Conservation (phyloP, 2,329 filamentous ascomycete species). For the Aulographum hederae region DNA sequence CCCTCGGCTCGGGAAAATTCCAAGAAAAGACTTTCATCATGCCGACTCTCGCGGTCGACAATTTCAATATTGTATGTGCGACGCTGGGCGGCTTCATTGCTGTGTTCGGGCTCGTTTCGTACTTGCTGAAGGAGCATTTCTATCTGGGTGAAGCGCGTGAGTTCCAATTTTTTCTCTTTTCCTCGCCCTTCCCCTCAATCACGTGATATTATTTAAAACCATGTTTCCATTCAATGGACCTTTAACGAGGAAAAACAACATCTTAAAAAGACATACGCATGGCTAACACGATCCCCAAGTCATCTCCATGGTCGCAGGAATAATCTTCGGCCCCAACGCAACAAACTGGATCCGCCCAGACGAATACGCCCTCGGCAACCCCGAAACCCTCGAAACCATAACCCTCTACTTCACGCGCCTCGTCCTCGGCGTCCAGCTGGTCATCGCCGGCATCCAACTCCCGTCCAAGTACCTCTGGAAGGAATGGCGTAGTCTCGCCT, state of each 20-base stretch:
- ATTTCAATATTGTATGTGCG: slow-evolving; percentile 74
- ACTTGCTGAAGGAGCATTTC: slow-evolving; percentile 73
- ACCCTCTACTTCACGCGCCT: slow-evolving; percentile 70
- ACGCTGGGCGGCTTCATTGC: slow-evolving; percentile 76
- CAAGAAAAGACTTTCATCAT: too few relatives aligned
- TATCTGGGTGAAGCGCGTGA: slow-evolving; percentile 79
- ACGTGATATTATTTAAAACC: too few relatives aligned
- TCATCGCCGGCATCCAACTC: slow-evolving; percentile 44
- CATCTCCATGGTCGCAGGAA: slow-evolving; percentile 63
- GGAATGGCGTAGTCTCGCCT: slow-evolving; percentile 33
- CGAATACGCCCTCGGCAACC: slow-evolving; percentile 47
- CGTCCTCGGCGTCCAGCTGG: slow-evolving; percentile 43
- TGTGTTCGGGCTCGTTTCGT: slow-evolving; percentile 79
- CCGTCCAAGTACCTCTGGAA: slow-evolving; percentile 34
- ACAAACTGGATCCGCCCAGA: slow-evolving; percentile 55
- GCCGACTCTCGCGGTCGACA: slow-evolving; percentile 45
- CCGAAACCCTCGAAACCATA: slow-evolving; percentile 45
- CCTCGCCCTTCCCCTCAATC: too few relatives aligned
- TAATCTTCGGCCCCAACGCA: slow-evolving; percentile 61
- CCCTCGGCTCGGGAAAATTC: too few relatives aligned
- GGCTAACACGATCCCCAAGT: slow-evolving; percentile 29
- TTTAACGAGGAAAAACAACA: too few relatives aligned
- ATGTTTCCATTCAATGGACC: too few relatives aligned
- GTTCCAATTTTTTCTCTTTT: slow-evolving; percentile 18
- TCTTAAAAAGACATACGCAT: too few relatives aligned